Evolutionary conservation across 768 basidiomycete genomes (phyloP).

Genomic region (Holtermanniella nyarrowii): DNA sequence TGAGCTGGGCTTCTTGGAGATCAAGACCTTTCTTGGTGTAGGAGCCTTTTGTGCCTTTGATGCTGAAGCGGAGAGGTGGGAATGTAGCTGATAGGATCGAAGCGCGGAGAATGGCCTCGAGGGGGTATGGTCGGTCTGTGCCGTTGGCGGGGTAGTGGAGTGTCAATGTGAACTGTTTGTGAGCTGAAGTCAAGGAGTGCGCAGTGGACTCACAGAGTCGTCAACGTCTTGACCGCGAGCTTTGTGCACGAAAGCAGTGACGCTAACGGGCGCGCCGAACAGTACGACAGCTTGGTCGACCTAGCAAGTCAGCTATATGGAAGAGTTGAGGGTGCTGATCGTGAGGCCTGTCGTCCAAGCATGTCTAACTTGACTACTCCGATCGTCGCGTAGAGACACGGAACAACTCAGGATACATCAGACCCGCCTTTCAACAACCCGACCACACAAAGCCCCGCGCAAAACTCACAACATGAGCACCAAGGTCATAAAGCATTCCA

Average conservation of each 20-base stretch:
- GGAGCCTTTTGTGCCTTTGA: conserved; percentile 62
- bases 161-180: conserved; percentile 31
- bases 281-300: conserved; percentile 66
- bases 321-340: too few relatives aligned
- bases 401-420: too few relatives aligned
- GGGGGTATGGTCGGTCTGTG: conserved; percentile 39
- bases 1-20: conserved; percentile 67
- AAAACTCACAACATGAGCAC: conserved; percentile 51
- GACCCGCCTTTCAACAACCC: background rate
- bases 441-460: background rate
- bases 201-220: conserved; percentile 40
- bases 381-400: too few relatives aligned
- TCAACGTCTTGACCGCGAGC: conserved; percentile 44
- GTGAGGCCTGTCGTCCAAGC: too few relatives aligned
- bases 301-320: background rate
- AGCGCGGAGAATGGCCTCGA: conserved; percentile 59
- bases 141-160: conserved; percentile 30
- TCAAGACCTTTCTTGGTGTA: conserved; percentile 69
- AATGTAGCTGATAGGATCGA: conserved; percentile 59
- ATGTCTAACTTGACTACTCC: too few relatives aligned
- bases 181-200: conserved; percentile 13
- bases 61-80: conserved; percentile 58
- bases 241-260: conserved; percentile 64
- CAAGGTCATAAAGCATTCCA: conserved; percentile 67
- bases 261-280: conserved; percentile 60